Base-by-base conservation (phyloP, 1,139 yeast genomes). In the Yamadazyma diddensiae region DNA sequence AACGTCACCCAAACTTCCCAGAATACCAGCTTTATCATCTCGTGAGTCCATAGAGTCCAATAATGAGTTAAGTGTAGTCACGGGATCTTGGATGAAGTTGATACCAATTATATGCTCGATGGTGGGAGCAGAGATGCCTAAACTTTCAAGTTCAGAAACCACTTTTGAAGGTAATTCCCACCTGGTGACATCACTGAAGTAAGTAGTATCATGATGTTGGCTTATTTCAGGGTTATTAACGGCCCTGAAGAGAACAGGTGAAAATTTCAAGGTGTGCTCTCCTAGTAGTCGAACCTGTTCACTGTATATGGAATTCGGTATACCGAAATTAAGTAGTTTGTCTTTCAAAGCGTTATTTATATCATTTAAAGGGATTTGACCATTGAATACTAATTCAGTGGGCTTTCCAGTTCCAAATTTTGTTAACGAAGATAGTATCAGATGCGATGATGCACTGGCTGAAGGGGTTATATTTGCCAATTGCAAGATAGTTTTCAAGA, bases 21-120 rank as follows among this genome's bases (percentile, higher is more conserved):
- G 20, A 12, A 29, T 24, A 6, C 21, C 33, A 13, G n/a, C 18
- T 3, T 15, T 17, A 7, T 8, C 17, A n/a, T 29, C 33, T n/a
- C n/a, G n/a, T 2, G 31, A 14, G 4, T 13, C 29, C 6, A 30
- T 21, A 4, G 29, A 19, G 3, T 12, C 31, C n/a, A 34, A 4
- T 17, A 34, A 12, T 4, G 8, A 15, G 3, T 23, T 19, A 14
- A 34, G 17, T 17, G 30, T 28, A 12, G 10, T 12, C 10, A 27
- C 16, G 4, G 37, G 32, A 24, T 34, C 26, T 17, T 30, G 27
- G 9, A 34, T 21, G 24, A 34, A 34, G 13, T 24, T 24, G 8
- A 27, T 12, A 3, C 34, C 37, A 9, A 34, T 27, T 3, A 27
- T 12, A 11, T 19, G 16, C 7, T 25, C 19, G 13, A 29, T 10